Evolutionary conservation across 2,329 filamentous ascomycete genomes (phyloP).

Genomic region (Trichoderma sp.): DNA sequence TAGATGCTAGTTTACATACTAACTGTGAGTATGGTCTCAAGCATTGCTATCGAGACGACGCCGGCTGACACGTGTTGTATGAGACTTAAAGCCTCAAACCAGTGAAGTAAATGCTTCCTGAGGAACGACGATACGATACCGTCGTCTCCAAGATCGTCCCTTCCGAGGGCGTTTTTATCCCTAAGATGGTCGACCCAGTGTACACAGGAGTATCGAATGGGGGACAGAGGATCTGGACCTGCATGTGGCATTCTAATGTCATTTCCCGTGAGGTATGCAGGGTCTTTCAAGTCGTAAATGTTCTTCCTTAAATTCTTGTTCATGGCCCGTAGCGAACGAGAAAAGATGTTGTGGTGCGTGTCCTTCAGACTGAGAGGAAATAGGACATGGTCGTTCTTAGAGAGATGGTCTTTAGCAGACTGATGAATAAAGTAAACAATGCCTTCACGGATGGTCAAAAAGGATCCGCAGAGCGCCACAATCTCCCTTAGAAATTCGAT

Average conservation of each 20-base stretch:
- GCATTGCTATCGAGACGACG: slow-evolving; percentile 16
- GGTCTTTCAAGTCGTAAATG: slow-evolving; percentile 32
- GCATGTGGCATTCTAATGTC: neutral
- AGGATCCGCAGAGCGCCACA: slow-evolving; percentile 41
- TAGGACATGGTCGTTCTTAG: slow-evolving; percentile 27
- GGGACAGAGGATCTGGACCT: slow-evolving; percentile 24
- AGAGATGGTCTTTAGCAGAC: slow-evolving; percentile 47
- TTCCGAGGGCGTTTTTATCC: too few relatives aligned
- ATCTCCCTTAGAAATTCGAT: slow-evolving; percentile 30
- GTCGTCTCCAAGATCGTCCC: neutral
- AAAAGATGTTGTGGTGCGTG: neutral
- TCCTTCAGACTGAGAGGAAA: neutral
- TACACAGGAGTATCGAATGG: slow-evolving; percentile 26
- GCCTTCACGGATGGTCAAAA: slow-evolving; percentile 37
- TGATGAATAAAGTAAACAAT: slow-evolving; percentile 44
- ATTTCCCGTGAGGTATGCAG: slow-evolving; percentile 1
- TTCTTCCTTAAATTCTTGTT: neutral
- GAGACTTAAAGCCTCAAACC: slow-evolving; percentile 46
- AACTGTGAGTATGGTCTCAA: slow-evolving; percentile 17
- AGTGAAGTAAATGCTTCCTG: slow-evolving; percentile 41
- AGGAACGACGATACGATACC: slow-evolving; percentile 36
- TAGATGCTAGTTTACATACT: neutral
- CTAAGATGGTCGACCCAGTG: slow-evolving; percentile 30
- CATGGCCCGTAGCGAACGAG: slow-evolving; percentile 23
- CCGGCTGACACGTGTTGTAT: slow-evolving; percentile 30